Evolutionary conservation across 352 stramenopile genomes (phyloP).

Genomic region (Phytopythium chamaehyphon): DNA sequence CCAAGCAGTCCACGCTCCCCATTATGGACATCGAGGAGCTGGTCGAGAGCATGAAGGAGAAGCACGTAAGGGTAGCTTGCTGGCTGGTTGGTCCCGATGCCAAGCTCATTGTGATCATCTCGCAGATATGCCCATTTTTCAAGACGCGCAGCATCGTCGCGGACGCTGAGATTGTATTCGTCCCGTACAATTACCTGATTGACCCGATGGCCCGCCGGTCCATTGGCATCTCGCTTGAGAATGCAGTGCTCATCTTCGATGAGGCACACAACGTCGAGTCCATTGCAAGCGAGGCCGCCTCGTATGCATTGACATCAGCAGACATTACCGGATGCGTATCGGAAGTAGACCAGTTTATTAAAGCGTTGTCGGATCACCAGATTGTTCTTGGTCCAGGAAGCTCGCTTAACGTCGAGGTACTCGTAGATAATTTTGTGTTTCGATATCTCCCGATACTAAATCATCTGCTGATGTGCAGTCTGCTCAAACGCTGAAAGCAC

Average conservation of each 20-base stretch:
- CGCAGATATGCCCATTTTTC: conserved; percentile 97
- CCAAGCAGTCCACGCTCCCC: conserved; percentile 43
- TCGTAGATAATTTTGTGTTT: neutral
- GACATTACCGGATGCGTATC: conserved; percentile 93
- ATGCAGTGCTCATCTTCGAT: conserved; percentile 98
- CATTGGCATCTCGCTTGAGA: conserved; percentile 94
- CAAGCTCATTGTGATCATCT: neutral
- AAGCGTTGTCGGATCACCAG: conserved; percentile 51
- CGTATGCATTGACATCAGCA: conserved; percentile 93
- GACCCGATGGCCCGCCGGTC: conserved; percentile 89
- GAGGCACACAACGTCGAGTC: conserved; percentile 99
- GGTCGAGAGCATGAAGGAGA: conserved; percentile 81
- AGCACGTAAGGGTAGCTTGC: conserved; percentile 29
- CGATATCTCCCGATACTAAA: neutral
- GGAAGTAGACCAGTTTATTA: conserved; percentile 90
- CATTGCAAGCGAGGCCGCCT: conserved; percentile 92
- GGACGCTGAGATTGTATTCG: conserved; percentile 95
- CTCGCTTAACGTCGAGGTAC: conserved; percentile 62
- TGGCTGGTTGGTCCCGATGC: conserved; percentile 2
- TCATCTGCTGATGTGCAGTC: conserved; percentile 31
- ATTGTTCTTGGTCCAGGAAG: conserved; percentile 45
- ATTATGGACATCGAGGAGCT: conserved; percentile 99
- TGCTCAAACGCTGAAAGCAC: conserved; percentile 67
- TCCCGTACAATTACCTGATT: conserved; percentile 99
- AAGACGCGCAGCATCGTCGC: conserved; percentile 88